A percentile compares a stretch with the other conserved stretches of the same genome.
Conservation (phyloP, 768 basidiomycete species). For the Lentinula lateritia region DNA sequence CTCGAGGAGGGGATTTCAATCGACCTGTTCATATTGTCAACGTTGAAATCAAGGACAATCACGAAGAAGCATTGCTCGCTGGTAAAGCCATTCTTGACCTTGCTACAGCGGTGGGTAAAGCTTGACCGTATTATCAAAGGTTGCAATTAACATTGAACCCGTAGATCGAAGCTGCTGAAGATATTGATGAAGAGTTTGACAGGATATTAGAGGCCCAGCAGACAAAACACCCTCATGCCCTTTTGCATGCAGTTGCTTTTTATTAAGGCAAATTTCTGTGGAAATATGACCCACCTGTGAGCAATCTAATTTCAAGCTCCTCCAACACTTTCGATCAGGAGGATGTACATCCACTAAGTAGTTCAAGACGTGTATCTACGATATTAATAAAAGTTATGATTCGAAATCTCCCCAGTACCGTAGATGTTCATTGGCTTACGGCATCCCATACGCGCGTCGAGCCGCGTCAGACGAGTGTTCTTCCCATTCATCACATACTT, state of each 20-base stretch:
- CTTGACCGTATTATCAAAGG: not conserved
- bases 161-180: slow-evolving; percentile 80
- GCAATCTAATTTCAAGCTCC: too few relatives aligned
- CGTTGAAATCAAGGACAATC: slow-evolving; percentile 98
- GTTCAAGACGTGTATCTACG: too few relatives aligned
- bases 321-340: too few relatives aligned
- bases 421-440: not conserved
- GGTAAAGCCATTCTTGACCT: slow-evolving; percentile 93
- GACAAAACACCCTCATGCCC: slow-evolving; percentile 85
- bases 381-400: too few relatives aligned
- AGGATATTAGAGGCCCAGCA: slow-evolving; percentile 79
- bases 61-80: slow-evolving; percentile 95
- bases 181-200: slow-evolving; percentile 91
- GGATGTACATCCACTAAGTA: too few relatives aligned
- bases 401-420: too few relatives aligned
- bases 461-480: not conserved
- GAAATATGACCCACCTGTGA: too few relatives aligned
- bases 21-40: slow-evolving; percentile 95
- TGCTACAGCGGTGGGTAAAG: slow-evolving; percentile 70
- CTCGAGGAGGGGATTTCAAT: slow-evolving; percentile 87
- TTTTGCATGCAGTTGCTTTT: slow-evolving; percentile 88
- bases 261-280: slow-evolving; percentile 40
- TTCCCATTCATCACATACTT: not conserved
- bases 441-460: not conserved
- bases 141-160: slow-evolving; percentile 9